phyloP scores from a whole-genome alignment of 345 rosid genomes.

The Boechera stricta region DNA sequence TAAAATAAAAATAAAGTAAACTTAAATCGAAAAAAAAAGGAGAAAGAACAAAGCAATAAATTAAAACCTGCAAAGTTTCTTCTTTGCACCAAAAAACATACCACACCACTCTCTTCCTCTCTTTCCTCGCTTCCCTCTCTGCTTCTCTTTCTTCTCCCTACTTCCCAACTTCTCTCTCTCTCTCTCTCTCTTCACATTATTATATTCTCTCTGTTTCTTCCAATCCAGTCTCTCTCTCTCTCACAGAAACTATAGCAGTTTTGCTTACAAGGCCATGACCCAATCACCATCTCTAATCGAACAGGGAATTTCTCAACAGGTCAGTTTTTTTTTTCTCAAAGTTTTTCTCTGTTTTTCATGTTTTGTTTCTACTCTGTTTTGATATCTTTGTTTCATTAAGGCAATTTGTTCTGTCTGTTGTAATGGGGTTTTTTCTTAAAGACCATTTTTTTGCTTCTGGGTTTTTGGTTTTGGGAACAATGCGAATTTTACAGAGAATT shows the following conservation, averaged over 20 bases:
- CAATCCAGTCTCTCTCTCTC: constrained; percentile 14
- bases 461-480: constrained; percentile 26
- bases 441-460: constrained; percentile 25
- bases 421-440: not conserved
- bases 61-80: constrained; percentile 48
- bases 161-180: constrained; percentile 47
- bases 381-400: not conserved
- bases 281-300: constrained; percentile 53
- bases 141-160: constrained; percentile 41
- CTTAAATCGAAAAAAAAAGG: not conserved
- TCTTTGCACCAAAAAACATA: constrained; percentile 46
- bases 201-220: constrained; percentile 42
- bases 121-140: constrained; percentile 45
- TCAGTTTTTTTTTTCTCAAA: constrained; percentile 18
- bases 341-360: constrained; percentile 8
- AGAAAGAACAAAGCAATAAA: constrained; percentile 42
- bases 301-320: constrained; percentile 63
- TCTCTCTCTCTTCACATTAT: constrained; percentile 39
- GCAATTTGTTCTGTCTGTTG: constrained; percentile 14
- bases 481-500: constrained; percentile 21
- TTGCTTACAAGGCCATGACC: constrained; percentile 48
- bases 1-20: not conserved
- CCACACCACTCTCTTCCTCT: constrained; percentile 37
- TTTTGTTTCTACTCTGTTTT: constrained; percentile 3
- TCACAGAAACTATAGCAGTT: constrained; percentile 14